Evolutionary conservation across 2,329 filamentous ascomycete species (phyloP).

Genomic region (Fusarium sp.): DNA sequence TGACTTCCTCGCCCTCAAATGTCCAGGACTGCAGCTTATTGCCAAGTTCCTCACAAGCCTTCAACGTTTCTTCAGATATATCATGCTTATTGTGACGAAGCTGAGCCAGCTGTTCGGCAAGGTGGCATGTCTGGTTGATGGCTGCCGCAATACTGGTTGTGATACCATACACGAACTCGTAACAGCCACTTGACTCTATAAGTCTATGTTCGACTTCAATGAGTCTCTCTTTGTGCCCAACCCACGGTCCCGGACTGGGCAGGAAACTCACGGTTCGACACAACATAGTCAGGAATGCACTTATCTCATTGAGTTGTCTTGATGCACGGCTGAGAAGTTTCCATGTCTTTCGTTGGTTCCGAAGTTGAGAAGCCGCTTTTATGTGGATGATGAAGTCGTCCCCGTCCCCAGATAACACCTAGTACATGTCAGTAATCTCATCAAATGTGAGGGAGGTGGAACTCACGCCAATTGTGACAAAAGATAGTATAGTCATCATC

Average conservation of each 20-base stretch:
- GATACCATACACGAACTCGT: conserved; percentile 5
- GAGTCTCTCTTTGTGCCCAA: no score
- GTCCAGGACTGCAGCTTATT: background rate
- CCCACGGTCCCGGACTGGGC: no score
- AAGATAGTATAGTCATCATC: conserved; percentile 1
- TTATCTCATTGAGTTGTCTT: background rate
- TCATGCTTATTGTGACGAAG: background rate
- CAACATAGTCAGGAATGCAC: background rate
- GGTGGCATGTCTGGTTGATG: conserved; percentile 1
- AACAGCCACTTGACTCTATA: background rate
- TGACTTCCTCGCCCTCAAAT: background rate
- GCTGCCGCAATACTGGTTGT: background rate
- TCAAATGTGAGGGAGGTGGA: no score
- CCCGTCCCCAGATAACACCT: conserved; percentile 2
- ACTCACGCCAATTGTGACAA: conserved; percentile 4
- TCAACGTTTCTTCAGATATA: background rate
- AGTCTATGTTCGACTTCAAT: background rate
- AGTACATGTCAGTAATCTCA: background rate
- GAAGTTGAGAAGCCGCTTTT: conserved; percentile 1
- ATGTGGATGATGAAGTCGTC: conserved; percentile 1
- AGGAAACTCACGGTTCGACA: background rate
- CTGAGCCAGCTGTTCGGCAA: background rate
- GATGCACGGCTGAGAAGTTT: conserved; percentile 1
- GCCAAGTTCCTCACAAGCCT: background rate
- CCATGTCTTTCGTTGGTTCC: background rate